Evolutionary conservation across 2,329 filamentous ascomycete species (phyloP), one percentile per base, ranked within the genome.

Genomic region (Aspergillus pseudoviridinutans): DNA sequence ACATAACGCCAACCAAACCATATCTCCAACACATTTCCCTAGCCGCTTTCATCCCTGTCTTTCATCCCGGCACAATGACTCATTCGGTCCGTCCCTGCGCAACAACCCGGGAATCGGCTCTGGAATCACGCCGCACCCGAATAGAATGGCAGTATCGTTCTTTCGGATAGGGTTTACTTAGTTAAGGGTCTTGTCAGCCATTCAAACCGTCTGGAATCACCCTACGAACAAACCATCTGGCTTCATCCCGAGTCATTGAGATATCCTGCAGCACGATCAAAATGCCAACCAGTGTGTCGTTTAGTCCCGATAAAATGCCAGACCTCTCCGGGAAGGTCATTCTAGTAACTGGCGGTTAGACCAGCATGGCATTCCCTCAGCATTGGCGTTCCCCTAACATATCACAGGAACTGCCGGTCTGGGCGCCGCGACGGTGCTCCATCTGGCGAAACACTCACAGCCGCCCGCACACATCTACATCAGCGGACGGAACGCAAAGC

Each of bases 341-440:
- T 10, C 2, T 44, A 12, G 41, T 44, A 44, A 44, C 41, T 22
- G 41, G 41, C 41, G 41, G 41, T 44, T 22, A 44, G 41, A 20
- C 22, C 41, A 22, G 9, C 41, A 22, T 22, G 24, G 6, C 2
- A 44, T 1, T 44, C 9, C 41, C 9, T 12, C 41, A 44, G 7
- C 17, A 3, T 24, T 22, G n/a, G 20, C 17, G 6, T 9, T 2
- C 1, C n/a, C 41, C 41, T 44, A 22, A 44, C 41, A 12, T 22
- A n/a, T 44, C 24, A 3, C 1, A 64, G 62, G 62, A 55, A 64
- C 77, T 51, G 70, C 71, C 14, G 80, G 80, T 0, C 72, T 83
- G 0, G 80, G 81, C 20, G 71, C 69, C 32, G 64, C 68, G 54
- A 73, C 74, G 9, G 66, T 77, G 38, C 56, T 73, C 24, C 69